These are phyloP conservation scores for Lepidium sativum DNA, from an alignment of 345 rosid species.

Conservation along the genomic window DNA sequence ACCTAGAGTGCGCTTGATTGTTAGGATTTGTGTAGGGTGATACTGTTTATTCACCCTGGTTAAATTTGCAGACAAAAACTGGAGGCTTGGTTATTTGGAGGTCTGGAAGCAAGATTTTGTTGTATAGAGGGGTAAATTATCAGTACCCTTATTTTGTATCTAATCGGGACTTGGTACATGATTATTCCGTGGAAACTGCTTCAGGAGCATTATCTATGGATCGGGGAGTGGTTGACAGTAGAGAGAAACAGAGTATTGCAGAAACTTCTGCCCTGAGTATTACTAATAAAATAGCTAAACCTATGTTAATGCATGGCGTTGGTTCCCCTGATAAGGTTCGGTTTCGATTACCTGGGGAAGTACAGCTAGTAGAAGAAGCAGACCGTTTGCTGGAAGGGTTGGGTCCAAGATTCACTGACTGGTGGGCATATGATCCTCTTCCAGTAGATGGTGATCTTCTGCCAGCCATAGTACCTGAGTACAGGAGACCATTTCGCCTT, in stretches of 20 bases:
- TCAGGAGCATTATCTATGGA: conserved; percentile 17
- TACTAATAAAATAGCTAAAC: conserved; percentile 24
- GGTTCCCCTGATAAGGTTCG: conserved; percentile 69
- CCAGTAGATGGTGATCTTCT: conserved; percentile 93
- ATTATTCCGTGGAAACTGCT: conserved; percentile 26
- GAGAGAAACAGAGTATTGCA: conserved; percentile 16
- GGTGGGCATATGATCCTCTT: conserved; percentile 96
- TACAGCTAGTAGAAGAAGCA: conserved; percentile 63
- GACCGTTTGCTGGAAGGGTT: conserved; percentile 72
- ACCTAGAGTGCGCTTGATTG: neutral
- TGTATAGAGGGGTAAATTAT: conserved; percentile 77
- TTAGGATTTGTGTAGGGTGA: neutral
- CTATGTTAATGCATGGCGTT: conserved; percentile 47
- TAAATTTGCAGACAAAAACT: conserved; percentile 64
- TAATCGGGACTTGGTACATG: conserved; percentile 24
- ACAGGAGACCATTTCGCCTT: conserved; percentile 83
- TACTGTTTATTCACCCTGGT: conserved; percentile 8
- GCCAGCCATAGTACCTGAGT: conserved; percentile 68
- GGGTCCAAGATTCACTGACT: conserved; percentile 82
- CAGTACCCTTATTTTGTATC: conserved; percentile 70
- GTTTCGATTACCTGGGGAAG: conserved; percentile 78
- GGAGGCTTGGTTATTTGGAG: conserved; percentile 96
- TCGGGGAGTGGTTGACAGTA: conserved; percentile 16
- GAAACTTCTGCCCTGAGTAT: conserved; percentile 22
- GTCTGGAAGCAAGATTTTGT: conserved; percentile 73